Evolutionary conservation across 495 filamentous ascomycete genomes (phyloP).

Genomic region (Paragyromitra xinjiangensis): DNA sequence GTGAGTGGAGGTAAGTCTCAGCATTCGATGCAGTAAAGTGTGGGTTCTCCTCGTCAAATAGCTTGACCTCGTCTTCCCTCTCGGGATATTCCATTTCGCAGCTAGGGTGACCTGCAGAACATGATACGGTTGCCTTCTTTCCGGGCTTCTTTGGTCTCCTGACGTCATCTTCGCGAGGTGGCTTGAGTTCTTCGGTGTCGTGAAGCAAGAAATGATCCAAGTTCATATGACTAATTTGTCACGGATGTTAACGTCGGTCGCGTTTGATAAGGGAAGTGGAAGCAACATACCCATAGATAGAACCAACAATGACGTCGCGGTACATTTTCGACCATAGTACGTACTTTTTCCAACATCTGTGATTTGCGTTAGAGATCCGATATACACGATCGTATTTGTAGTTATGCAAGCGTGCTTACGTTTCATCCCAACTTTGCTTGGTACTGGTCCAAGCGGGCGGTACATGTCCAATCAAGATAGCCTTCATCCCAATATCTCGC

Average conservation of each 20-base stretch:
- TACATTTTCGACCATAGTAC: slow-evolving; percentile 88
- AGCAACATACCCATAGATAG: slow-evolving; percentile 67
- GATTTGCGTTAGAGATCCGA: slow-evolving; percentile 29
- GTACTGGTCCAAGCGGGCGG: slow-evolving; percentile 83
- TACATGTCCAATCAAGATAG: slow-evolving; percentile 92
- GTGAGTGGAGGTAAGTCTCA: slow-evolving; percentile 78
- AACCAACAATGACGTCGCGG: slow-evolving; percentile 83
- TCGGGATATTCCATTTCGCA: slow-evolving; percentile 45
- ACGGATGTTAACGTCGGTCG: slow-evolving; percentile 9
- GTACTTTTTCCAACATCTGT: slow-evolving; percentile 95
- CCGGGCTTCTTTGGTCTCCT: slow-evolving; percentile 60
- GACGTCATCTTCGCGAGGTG: slow-evolving; percentile 60
- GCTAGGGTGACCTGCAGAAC: slow-evolving; percentile 31
- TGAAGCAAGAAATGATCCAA: slow-evolving; percentile 97
- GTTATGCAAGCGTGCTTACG: slow-evolving; percentile 41
- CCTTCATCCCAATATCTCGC: slow-evolving; percentile 87
- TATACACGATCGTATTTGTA: neutral
- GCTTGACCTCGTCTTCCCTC: slow-evolving; percentile 48
- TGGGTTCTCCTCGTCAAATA: slow-evolving; percentile 63
- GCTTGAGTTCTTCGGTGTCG: slow-evolving; percentile 78
- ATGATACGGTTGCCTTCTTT: slow-evolving; percentile 35
- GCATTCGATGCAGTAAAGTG: slow-evolving; percentile 69
- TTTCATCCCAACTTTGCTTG: slow-evolving; percentile 87
- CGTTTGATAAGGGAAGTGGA: slow-evolving; percentile 5
- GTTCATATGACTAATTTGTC: slow-evolving; percentile 81